Evolutionary conservation across 2,329 filamentous ascomycete genomes (phyloP).

Genomic region (Venturia carpophila): DNA sequence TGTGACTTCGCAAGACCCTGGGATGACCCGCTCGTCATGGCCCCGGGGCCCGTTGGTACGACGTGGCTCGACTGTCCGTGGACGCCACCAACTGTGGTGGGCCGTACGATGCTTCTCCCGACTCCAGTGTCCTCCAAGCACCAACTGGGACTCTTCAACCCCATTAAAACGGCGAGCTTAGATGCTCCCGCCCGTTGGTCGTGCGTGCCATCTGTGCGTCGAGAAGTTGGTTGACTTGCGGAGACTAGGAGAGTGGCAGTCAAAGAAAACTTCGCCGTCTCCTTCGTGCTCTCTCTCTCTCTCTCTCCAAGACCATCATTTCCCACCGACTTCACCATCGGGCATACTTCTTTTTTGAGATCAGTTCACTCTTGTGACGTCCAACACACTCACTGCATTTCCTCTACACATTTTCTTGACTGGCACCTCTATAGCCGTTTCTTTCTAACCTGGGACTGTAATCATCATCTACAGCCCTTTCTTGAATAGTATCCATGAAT

Average conservation of each 20-base stretch:
- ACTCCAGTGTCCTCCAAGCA: neutral
- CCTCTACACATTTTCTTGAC: neutral
- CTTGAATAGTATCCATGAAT: neutral
- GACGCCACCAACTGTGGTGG: neutral
- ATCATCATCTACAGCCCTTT: neutral
- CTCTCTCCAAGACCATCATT: neutral
- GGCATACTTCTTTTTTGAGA: slow-evolving; percentile 6
- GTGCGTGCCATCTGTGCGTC: slow-evolving; percentile 8
- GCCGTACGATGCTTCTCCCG: slow-evolving; percentile 3
- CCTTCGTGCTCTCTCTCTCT: slow-evolving; percentile 2
- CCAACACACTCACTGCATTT: neutral
- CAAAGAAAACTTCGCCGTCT: neutral
- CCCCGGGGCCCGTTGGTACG: neutral
- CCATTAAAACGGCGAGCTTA: neutral
- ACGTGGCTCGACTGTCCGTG: neutral
- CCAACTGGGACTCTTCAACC: neutral
- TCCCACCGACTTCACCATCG: neutral
- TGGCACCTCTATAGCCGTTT: neutral
- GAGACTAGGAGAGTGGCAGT: neutral
- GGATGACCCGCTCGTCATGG: neutral
- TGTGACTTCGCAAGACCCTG: neutral
- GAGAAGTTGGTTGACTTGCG: neutral
- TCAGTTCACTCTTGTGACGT: slow-evolving; percentile 4
- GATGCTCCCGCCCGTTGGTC: neutral
- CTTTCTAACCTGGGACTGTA: neutral